Percentiles rank a stretch among this genome's conserved stretches.
These are phyloP conservation scores for Bimuria novae-zelandiae DNA, from an alignment of 2,329 filamentous ascomycete genomes.

Conservation along the genomic window DNA sequence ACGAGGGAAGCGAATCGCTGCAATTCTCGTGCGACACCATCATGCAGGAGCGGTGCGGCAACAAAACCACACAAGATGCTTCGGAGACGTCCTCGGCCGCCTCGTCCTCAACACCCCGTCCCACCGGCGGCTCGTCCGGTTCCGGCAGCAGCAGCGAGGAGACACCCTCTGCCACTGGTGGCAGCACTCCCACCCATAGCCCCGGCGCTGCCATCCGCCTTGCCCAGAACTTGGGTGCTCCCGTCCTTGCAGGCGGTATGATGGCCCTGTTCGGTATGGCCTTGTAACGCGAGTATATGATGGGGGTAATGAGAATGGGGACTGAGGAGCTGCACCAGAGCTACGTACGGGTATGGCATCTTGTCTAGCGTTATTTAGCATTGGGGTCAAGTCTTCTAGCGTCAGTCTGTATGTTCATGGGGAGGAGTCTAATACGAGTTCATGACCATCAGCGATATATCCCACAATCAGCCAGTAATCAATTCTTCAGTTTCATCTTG, in stretches of 20 bases:
- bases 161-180: slow-evolving; percentile 30
- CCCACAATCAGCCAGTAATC: slow-evolving; percentile 35
- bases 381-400: slow-evolving; percentile 29
- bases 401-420: slow-evolving; percentile 31
- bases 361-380: slow-evolving; percentile 31
- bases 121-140: slow-evolving; percentile 15
- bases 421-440: slow-evolving; percentile 38
- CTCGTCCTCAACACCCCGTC: slow-evolving; percentile 28
- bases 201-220: slow-evolving; percentile 52
- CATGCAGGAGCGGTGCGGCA: slow-evolving; percentile 56
- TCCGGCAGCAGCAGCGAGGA: slow-evolving; percentile 25
- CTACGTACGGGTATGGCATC: slow-evolving; percentile 18
- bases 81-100: slow-evolving; percentile 23
- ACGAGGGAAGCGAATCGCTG: slow-evolving; percentile 33
- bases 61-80: slow-evolving; percentile 43
- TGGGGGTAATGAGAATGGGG: slow-evolving; percentile 32
- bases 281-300: slow-evolving; percentile 51
- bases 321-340: slow-evolving; percentile 22
- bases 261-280: slow-evolving; percentile 62
- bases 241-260: slow-evolving; percentile 57
- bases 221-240: slow-evolving; percentile 57
- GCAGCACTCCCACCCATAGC: slow-evolving; percentile 43
- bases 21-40: slow-evolving; percentile 53
- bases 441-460: slow-evolving; percentile 43
- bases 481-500: slow-evolving; percentile 19